Base-by-base conservation (phyloP, 129 eudicot species). In the Kitagawia praeruptora region DNA sequence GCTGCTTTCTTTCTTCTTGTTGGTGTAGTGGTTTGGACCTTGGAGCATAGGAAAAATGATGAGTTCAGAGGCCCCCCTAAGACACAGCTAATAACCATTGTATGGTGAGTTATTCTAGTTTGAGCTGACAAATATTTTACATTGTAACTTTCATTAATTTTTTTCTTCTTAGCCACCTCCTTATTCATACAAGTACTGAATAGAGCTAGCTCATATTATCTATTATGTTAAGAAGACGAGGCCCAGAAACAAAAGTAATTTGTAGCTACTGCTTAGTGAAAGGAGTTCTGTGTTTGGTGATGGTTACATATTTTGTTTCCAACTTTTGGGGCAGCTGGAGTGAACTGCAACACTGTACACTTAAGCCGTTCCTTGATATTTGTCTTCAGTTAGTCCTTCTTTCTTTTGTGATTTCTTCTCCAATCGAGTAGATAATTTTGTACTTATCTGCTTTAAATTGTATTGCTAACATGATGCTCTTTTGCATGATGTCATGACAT, bases 21-120 rank as follows among this genome's bases (percentile, higher is more conserved):
- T 47, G 98, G 98, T 31, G 78, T 82, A 8, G 97, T 93, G 2
- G 91, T 93, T 75, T 93, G 98, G 98, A 86, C 88, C 83, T 83
- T 93, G 85, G 98, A 93, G 87, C 98, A 93, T 75, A 82, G 98
- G 49, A 83, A 71, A 14, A 91, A 93, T 49, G 95, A 93, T n/a
- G 97, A 93, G 74, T 93, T 93, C 81, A 88, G 98, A 64, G 98
- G 98, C 23, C 61, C 97, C 45, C 97, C 98, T 47, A 89, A 85
- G 81, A 71, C 87, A 81, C 98, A 93, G 85, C 41, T 91, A 28
- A 91, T 93, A 63, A 93, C 98, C 23, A 85, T 93, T 73, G 67
- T 93, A 74, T 93, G 97, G 98, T 93, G 73, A 85, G 85, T 82
- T 80, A 44, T 70, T 45, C 39, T 77, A 47, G 42, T 70, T 64